A percentile compares a stretch with the other conserved stretches of the same genome.
Evolutionary conservation across 148 eudicot genomes (phyloP).

Genomic region (Rhododendron griersonianum): DNA sequence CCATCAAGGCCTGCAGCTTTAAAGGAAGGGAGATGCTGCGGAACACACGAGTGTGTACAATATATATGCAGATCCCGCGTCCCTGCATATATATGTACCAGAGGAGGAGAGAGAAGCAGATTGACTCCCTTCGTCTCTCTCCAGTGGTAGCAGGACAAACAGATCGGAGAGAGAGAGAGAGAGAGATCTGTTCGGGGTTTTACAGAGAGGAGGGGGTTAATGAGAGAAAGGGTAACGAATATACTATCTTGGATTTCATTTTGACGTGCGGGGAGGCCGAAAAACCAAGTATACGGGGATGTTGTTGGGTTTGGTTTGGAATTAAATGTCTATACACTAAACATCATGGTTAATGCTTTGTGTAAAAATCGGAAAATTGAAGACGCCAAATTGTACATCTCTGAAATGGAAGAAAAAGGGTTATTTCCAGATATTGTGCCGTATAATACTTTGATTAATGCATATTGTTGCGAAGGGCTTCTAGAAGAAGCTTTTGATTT

Average conservation of each 20-base stretch:
- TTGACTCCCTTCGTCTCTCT: neutral
- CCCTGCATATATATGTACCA: neutral
- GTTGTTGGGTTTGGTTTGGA: slow-evolving; percentile 33
- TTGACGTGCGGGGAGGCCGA: neutral
- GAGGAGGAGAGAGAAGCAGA: neutral
- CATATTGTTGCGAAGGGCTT: slow-evolving; percentile 50
- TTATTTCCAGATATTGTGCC: slow-evolving; percentile 69
- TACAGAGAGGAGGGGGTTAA: neutral
- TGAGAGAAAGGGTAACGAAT: neutral
- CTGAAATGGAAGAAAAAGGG: slow-evolving; percentile 61
- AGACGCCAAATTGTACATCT: slow-evolving; percentile 36
- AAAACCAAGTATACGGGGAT: slow-evolving; percentile 29
- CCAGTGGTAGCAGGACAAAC: neutral
- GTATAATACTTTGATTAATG: slow-evolving; percentile 64
- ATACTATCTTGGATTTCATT: neutral
- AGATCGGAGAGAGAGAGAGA: slow-evolving; percentile 14
- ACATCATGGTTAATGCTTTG: slow-evolving; percentile 82
- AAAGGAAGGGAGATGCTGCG: too few relatives aligned
- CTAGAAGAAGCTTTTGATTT: slow-evolving; percentile 59
- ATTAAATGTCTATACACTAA: slow-evolving; percentile 57
- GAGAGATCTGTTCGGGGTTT: neutral
- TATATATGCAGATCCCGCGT: too few relatives aligned
- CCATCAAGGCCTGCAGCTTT: too few relatives aligned
- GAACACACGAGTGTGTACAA: too few relatives aligned
- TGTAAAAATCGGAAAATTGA: slow-evolving; percentile 60